Percentiles rank a stretch among this genome's conserved stretches.
These are phyloP conservation scores for Toxicodendron radicans DNA, from an alignment of 345 rosid genomes.

Conservation along the genomic window DNA sequence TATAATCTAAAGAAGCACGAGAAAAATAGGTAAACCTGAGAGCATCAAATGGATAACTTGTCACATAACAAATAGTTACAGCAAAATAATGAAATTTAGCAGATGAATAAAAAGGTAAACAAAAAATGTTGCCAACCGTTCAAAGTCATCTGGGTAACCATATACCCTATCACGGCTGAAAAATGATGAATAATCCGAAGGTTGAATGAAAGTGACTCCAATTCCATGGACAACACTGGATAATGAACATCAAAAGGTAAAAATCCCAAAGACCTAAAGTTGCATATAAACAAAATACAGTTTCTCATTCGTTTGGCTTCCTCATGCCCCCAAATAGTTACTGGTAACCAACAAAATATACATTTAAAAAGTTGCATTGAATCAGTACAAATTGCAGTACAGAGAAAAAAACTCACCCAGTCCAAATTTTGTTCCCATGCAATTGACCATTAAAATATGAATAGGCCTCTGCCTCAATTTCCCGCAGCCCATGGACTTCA, in stretches of 20 bases:
- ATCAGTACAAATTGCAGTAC: constrained; percentile 8
- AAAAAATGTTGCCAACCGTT: constrained; percentile 52
- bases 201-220: constrained; percentile 81
- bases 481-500: constrained; percentile 60
- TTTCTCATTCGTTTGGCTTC: neutral
- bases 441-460: constrained; percentile 80
- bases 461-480: constrained; percentile 59
- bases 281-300: constrained; percentile 2
- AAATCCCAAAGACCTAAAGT: constrained; percentile 5
- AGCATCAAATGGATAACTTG: constrained; percentile 17
- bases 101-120: neutral
- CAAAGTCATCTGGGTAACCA: constrained; percentile 82
- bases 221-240: constrained; percentile 69
- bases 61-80: constrained; percentile 13
- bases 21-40: constrained; percentile 80
- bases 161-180: constrained; percentile 65
- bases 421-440: constrained; percentile 82
- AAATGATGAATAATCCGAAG: constrained; percentile 59
- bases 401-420: constrained; percentile 54
- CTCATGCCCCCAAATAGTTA: neutral
- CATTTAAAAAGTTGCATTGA: neutral
- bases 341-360: constrained; percentile 1
- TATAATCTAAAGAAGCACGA: constrained; percentile 83
- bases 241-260: constrained; percentile 13
- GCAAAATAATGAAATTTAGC: constrained; percentile 12